Conservation (phyloP, 1,284 basidiomycete species). For the Boletellus deceptivus region DNA sequence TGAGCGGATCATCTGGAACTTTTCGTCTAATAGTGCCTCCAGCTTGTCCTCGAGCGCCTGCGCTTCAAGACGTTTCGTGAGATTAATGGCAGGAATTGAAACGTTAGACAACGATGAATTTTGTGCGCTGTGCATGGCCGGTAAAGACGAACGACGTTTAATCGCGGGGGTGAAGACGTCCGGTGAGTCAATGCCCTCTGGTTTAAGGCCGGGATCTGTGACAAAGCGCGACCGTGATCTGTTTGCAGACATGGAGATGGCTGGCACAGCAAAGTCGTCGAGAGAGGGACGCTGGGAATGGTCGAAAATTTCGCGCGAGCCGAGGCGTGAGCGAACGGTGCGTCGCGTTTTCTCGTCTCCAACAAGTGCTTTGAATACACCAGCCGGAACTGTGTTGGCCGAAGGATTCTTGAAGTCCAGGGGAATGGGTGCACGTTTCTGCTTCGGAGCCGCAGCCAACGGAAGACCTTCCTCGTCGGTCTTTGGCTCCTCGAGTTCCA, state of each 20-base stretch:
- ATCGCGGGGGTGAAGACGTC: slow-evolving; percentile 52
- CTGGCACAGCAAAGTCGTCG: slow-evolving; percentile 67
- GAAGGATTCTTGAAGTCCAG: slow-evolving; percentile 77
- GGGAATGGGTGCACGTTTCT: slow-evolving; percentile 73
- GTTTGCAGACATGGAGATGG: slow-evolving; percentile 57
- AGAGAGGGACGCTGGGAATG: slow-evolving; percentile 66
- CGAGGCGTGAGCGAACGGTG: slow-evolving; percentile 67
- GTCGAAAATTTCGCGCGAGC: slow-evolving; percentile 62
- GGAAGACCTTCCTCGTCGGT: slow-evolving; percentile 34
- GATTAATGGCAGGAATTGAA: slow-evolving; percentile 48
- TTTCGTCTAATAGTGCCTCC: slow-evolving; percentile 62
- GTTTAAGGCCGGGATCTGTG: slow-evolving; percentile 48
- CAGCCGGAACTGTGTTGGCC: slow-evolving; percentile 76
- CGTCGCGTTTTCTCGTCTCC: slow-evolving; percentile 64
- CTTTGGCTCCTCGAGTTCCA: slow-evolving; percentile 26
- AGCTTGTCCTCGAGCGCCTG: slow-evolving; percentile 59
- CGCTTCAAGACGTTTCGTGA: slow-evolving; percentile 55
- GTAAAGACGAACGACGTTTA: slow-evolving; percentile 60
- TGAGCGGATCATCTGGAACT: slow-evolving; percentile 51
- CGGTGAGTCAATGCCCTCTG: slow-evolving; percentile 29
- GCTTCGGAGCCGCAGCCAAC: slow-evolving; percentile 39
- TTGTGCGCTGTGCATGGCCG: slow-evolving; percentile 47
- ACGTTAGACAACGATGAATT: slow-evolving; percentile 41
- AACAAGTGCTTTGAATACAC: slow-evolving; percentile 75
- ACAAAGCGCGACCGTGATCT: slow-evolving; percentile 51